A percentile compares a stretch with the other conserved stretches of the same genome.
These are phyloP conservation scores for Moniliophthora roreri DNA, from an alignment of 1,284 basidiomycete genomes.

Conservation along the genomic window DNA sequence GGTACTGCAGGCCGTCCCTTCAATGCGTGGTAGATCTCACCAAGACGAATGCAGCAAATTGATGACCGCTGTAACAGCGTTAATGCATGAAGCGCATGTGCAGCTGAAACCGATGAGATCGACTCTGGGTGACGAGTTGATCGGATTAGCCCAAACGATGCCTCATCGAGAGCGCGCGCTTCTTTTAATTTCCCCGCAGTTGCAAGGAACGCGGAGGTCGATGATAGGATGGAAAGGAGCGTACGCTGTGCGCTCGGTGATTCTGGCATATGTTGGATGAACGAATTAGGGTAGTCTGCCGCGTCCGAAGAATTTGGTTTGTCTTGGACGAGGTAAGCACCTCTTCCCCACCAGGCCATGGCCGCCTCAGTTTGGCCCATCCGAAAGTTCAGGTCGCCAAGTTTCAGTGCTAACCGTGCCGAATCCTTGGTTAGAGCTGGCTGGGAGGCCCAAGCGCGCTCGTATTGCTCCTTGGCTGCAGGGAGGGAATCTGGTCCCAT, in stretches of 20 bases:
- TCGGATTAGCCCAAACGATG: conserved; percentile 67
- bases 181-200: conserved; percentile 61
- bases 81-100: conserved; percentile 62
- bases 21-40: conserved; percentile 70
- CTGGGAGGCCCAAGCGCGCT: conserved; percentile 57
- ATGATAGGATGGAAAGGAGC: conserved; percentile 63
- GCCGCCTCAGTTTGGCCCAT: conserved; percentile 55
- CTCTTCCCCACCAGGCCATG: conserved; percentile 63
- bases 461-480: conserved; percentile 62
- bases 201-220: conserved; percentile 72
- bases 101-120: conserved; percentile 43
- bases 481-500: conserved; percentile 62
- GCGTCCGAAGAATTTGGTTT: conserved; percentile 17
- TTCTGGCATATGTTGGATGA: conserved; percentile 46
- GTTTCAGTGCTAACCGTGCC: conserved; percentile 60
- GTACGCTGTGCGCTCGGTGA: conserved; percentile 71
- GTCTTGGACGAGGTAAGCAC: conserved; percentile 46
- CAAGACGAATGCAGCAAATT: conserved; percentile 71
- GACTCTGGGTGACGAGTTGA: conserved; percentile 54
- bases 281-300: conserved; percentile 7
- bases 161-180: conserved; percentile 68
- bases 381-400: conserved; percentile 62
- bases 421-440: conserved; percentile 41
- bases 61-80: conserved; percentile 75
- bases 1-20: conserved; percentile 43